Evolutionary conservation across 2,329 filamentous ascomycete species (phyloP).

Genomic region (Fusarium virguliforme): DNA sequence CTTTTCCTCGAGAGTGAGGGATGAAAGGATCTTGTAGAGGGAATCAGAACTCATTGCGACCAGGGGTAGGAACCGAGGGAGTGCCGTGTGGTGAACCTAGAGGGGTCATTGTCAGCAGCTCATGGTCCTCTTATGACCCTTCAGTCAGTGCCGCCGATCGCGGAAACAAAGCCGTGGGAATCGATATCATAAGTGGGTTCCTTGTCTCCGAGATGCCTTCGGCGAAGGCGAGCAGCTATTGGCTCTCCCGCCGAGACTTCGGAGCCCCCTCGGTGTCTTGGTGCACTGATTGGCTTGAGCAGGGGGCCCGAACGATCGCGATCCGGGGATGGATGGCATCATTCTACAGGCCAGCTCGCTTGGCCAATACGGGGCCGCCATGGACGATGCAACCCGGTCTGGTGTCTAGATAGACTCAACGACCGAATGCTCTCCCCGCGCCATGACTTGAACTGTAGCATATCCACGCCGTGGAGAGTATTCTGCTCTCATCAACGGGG

Average conservation of each 20-base stretch:
- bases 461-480: neutral
- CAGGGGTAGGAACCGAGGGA: neutral
- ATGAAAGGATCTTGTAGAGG: neutral
- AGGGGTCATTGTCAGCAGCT: neutral
- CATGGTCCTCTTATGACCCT: slow-evolving; percentile 5
- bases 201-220: neutral
- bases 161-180: neutral
- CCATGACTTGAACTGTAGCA: neutral
- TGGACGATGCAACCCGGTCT: neutral
- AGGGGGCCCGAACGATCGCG: slow-evolving; percentile 2
- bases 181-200: neutral
- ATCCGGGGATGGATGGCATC: slow-evolving; percentile 6
- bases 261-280: slow-evolving; percentile 1
- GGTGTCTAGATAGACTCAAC: neutral
- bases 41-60: neutral
- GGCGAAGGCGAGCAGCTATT: neutral
- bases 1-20: slow-evolving; percentile 8
- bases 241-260: neutral
- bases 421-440: slow-evolving; percentile 6
- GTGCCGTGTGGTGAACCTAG: slow-evolving; percentile 2
- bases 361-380: neutral
- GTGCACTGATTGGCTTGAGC: neutral
- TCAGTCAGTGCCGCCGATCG: neutral
- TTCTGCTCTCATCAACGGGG: slow-evolving; percentile 1
- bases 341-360: neutral